Evolutionary conservation across 129 eudicot species (phyloP), one percentile per base, ranked within the genome.

Genomic region (Flaveria ramosissima): DNA sequence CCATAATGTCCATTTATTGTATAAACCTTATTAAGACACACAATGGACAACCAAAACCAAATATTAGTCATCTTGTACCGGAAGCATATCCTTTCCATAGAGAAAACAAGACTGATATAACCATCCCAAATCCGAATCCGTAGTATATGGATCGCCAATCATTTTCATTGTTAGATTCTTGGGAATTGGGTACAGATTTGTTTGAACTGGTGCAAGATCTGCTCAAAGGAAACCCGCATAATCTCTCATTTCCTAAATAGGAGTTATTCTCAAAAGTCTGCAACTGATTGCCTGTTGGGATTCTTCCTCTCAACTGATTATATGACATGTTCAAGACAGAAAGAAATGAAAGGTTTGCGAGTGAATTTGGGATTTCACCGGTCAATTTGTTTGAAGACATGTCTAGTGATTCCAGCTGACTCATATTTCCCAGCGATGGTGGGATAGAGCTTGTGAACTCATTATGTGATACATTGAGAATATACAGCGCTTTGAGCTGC

Each of bases 381-480:
- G 30, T 76, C 10, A 92, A 66, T 23, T 60, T 26, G 85, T 89
- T 92, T 1, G 11, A 21, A 3, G 92, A 87, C 61, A 92, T 84
- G 60, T 92, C 97, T 36, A 92, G 30, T 16, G 97, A 74, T 78
- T 81, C 91, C 10, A 92, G 77, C n/a, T 56, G 74, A 50, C 17
- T 52, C 68, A 89, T 20, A 43, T 85, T 78, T 36, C 89, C 88
- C 1, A 92, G 32, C 26, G 89, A 73, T 26, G 74, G 1, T 19
- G 91, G 96, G 56, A 89, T 85, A 0, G 81, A 11, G 27, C 93
- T 93, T 3, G 83, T 48, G 68, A 92, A 61, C 0, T 80, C 75
- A 26, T 92, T 89, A 47, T 76, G 81, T 20, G 97, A 85, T 21
- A 87, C 24, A 68, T 92, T 87, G 16, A 89, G 91, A 32, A 80